A percentile compares a stretch with the other conserved stretches of the same genome.
These are phyloP conservation scores for Cicer cuneatum DNA, from an alignment of 306 rosid species.

Conservation along the genomic window DNA sequence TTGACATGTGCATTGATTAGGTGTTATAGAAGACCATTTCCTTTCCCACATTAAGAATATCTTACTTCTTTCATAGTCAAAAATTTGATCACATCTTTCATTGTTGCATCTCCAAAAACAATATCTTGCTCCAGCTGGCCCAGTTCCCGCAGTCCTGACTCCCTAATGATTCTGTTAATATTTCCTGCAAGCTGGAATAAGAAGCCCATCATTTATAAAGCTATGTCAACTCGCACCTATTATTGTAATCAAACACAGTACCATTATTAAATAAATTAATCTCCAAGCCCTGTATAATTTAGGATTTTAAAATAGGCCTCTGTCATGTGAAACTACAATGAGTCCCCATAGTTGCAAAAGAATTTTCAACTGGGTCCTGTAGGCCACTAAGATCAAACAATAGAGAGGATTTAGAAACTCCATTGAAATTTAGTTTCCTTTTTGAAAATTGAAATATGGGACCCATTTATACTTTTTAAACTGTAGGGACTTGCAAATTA, in stretches of 20 bases:
- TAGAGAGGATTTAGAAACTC: slow-evolving; percentile 13
- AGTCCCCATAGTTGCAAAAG: slow-evolving; percentile 2
- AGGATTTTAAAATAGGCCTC: slow-evolving; percentile 16
- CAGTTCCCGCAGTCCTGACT: slow-evolving; percentile 80
- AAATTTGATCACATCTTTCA: slow-evolving; percentile 88
- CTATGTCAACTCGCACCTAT: slow-evolving; percentile 14
- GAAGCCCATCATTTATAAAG: slow-evolving; percentile 39
- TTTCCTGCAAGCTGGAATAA: slow-evolving; percentile 87
- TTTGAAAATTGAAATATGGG: not conserved
- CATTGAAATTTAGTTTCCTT: not conserved
- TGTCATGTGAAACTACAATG: not conserved
- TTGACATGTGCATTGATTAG: slow-evolving; percentile 29
- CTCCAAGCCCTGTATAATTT: not conserved
- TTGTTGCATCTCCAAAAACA: slow-evolving; percentile 95
- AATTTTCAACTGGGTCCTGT: not conserved
- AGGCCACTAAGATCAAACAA: slow-evolving; percentile 13
- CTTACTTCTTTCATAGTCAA: slow-evolving; percentile 73
- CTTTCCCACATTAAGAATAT: slow-evolving; percentile 28
- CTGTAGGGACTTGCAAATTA: not conserved
- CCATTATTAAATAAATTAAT: slow-evolving; percentile 26
- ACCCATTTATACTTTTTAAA: slow-evolving; percentile 23
- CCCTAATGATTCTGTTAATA: slow-evolving; percentile 68
- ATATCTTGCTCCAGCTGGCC: slow-evolving; percentile 97
- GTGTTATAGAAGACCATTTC: not conserved
- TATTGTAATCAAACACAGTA: slow-evolving; percentile 26